These are phyloP conservation scores for Zymoseptoria brevis DNA, from an alignment of 2,329 filamentous ascomycete species.

Conservation along the genomic window DNA sequence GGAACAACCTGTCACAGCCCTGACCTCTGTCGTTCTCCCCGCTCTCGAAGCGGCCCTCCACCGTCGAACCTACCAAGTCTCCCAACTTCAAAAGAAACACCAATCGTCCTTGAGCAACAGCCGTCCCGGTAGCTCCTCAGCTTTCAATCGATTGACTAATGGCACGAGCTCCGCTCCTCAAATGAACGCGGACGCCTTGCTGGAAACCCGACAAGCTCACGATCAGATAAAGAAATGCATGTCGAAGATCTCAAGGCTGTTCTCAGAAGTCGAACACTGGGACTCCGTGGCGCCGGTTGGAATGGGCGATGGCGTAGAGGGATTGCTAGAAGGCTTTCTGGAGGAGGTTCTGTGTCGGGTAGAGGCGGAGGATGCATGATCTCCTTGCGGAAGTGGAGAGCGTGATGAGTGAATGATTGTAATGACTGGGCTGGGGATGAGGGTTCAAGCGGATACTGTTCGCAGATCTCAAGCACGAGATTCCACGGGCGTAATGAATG, in stretches of 20 bases:
- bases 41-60: slow-evolving; percentile 86
- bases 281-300: slow-evolving; percentile 82
- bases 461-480: too few relatives aligned
- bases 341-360: slow-evolving; percentile 91
- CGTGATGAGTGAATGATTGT: background rate
- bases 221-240: slow-evolving; percentile 76
- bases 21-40: slow-evolving; percentile 86
- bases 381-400: background rate
- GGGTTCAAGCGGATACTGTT: too few relatives aligned
- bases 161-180: background rate
- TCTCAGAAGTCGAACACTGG: slow-evolving; percentile 82
- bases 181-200: slow-evolving; percentile 28
- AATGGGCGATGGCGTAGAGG: slow-evolving; percentile 84
- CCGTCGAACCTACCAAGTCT: slow-evolving; percentile 57
- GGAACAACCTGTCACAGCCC: slow-evolving; percentile 62
- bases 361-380: slow-evolving; percentile 68
- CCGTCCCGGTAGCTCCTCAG: slow-evolving; percentile 30
- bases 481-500: background rate
- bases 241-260: slow-evolving; percentile 71
- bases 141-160: slow-evolving; percentile 6
- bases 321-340: slow-evolving; percentile 82
- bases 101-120: slow-evolving; percentile 8
- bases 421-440: background rate
- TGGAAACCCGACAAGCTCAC: slow-evolving; percentile 56
- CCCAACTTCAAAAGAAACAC: slow-evolving; percentile 44